These are phyloP conservation scores for Prunella vulgaris DNA, from an alignment of 257 asterid species.

Conservation along the genomic window DNA sequence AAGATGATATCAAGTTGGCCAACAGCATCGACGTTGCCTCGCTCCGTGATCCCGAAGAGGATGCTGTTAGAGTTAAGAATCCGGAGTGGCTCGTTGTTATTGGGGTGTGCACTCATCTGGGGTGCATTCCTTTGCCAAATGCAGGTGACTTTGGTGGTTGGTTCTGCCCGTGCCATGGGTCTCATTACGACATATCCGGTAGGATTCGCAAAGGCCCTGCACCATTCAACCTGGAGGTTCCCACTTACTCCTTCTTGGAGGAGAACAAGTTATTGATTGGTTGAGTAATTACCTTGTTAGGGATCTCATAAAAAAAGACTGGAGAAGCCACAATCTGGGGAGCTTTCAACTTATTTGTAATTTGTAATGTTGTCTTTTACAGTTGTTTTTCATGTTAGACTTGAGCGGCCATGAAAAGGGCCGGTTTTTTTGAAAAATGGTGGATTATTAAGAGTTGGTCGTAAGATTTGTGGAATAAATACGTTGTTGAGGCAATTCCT, in stretches of 20 bases:
- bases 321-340: constrained; percentile 15
- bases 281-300: constrained; percentile 29
- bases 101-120: constrained; percentile 92
- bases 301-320: background rate
- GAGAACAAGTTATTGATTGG: constrained; percentile 79
- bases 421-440: constrained; percentile 24
- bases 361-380: constrained; percentile 13
- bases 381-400: constrained; percentile 14
- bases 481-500: background rate
- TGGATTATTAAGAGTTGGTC: constrained; percentile 20
- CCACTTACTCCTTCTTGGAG: constrained; percentile 79
- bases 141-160: constrained; percentile 98
- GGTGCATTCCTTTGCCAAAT: constrained; percentile 95
- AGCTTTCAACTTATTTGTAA: constrained; percentile 20
- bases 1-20: constrained; percentile 73
- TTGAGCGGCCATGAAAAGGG: constrained; percentile 16
- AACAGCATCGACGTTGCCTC: constrained; percentile 66
- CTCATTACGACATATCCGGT: constrained; percentile 90
- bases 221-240: constrained; percentile 85
- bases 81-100: constrained; percentile 90
- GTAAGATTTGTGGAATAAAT: constrained; percentile 15
- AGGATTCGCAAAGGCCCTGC: constrained; percentile 97
- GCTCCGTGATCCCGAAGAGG: constrained; percentile 90
- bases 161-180: constrained; percentile 98
- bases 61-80: constrained; percentile 81